A percentile compares a stretch with the other conserved stretches of the same genome.
Conservation (phyloP, 352 stramenopile species). For the Globisporangium radiosum region DNA sequence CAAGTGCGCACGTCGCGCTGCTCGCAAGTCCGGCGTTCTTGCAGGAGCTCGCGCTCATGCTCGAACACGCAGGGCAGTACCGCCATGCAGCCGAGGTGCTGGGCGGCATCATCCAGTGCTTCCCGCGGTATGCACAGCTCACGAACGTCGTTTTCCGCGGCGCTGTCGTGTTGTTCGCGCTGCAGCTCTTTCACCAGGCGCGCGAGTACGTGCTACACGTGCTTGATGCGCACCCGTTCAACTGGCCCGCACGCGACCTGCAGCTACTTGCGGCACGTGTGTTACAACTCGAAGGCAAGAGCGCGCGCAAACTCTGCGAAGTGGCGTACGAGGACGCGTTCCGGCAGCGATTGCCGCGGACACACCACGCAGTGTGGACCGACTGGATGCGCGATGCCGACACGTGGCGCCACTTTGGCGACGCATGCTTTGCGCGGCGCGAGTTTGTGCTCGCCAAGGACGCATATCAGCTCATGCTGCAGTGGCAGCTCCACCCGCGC, state of each 20-base stretch:
- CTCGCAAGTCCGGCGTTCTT: conserved; percentile 47
- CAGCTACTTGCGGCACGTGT: conserved; percentile 55
- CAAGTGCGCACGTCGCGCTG: conserved; percentile 35
- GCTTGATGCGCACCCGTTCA: conserved; percentile 40
- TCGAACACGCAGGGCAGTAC: conserved; percentile 36
- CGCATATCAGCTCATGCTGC: conserved; percentile 52
- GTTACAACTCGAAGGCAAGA: conserved; percentile 44
- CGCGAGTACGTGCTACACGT: conserved; percentile 65
- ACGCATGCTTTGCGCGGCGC: conserved; percentile 33
- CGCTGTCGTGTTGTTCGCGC: conserved; percentile 47
- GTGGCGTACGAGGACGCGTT: conserved; percentile 72
- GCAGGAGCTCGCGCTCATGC: conserved; percentile 43
- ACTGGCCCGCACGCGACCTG: conserved; percentile 43
- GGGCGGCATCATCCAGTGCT: conserved; percentile 46
- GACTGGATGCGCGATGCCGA: conserved; percentile 44
- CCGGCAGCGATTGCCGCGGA: conserved; percentile 19
- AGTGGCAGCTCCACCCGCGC: conserved; percentile 35
- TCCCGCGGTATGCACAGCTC: conserved; percentile 44
- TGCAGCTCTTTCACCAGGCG: conserved; percentile 57
- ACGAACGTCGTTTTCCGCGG: conserved; percentile 59
- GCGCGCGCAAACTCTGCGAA: conserved; percentile 28
- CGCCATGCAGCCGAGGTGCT: conserved; percentile 48
- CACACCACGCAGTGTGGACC: conserved; percentile 38
- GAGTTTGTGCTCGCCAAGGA: conserved; percentile 62
- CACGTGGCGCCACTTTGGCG: conserved; percentile 48